Evolutionary conservation across 2,329 filamentous ascomycete genomes (phyloP), one percentile per base, ranked within the genome.

Genomic region (Stemphylium beticola): DNA sequence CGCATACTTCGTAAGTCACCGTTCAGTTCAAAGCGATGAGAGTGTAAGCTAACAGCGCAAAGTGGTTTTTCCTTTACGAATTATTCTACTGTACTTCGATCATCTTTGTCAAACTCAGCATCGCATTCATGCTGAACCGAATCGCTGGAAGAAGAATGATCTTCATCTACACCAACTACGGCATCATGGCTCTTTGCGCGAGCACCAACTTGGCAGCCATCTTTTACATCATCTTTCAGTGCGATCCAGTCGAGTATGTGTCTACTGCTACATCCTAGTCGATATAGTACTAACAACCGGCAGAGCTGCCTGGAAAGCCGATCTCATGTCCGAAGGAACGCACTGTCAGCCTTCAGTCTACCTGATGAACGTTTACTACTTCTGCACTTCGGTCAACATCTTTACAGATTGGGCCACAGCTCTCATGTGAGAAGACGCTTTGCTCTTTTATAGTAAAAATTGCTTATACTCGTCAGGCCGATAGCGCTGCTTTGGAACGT

Each of bases 31-130:
- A 17, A 8, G 2, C 2, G 15, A 33, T 15, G n/a, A n/a, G 4
- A n/a, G 12, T 18, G 5, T 22, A 22, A 8, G 44, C 52, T 61
- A 31, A 49, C 17, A 4, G 15, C 17, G 17, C 6, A 4, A 34
- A 74, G 72, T 75, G 66, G 61, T 75, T 75, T 61, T 75, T 74
- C 52, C 63, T 75, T 54, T 76, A 73, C 42, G 69, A 75, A 45
- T 57, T 74, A 43, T 74, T 75, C 49, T 76, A 72, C 49, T 75
- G 73, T 60, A 60, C 68, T 4, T 60, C 72, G 7, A 69, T 75
- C 44, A 72, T 76, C 10, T 69, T 69, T 6, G 66, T 74, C 54
- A 76, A 76, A 57, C 59, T 75, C n/a, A 70, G 66, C 55, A 75
- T 76, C 24, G 66, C 71, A 0, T 67, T 74, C 47, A 74, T 72